Evolutionary conservation across 2,329 filamentous ascomycete species (phyloP), one percentile per base, ranked within the genome.

Genomic region (Aspergillus latus): DNA sequence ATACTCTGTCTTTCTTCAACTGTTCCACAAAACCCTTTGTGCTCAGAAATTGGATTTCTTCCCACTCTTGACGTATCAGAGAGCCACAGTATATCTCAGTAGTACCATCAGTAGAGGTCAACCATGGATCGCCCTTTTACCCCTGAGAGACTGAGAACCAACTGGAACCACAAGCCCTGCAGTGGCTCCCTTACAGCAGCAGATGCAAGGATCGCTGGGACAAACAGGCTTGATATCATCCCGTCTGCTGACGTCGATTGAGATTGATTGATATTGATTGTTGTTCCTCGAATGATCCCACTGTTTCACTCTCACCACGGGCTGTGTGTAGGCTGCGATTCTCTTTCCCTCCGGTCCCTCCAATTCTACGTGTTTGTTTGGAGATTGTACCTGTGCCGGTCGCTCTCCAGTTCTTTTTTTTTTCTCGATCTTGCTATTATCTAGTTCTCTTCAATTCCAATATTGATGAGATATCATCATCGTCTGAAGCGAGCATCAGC

Each of bases 201-300:
- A 21, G n/a, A 10, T 52, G 51, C 42, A 53, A 53, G 51, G 51
- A 53, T 47, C 34, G 28, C 44, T 43, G 37, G 29, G 40, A 48
- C 43, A 53, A 48, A 47, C 51, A 45, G 16, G 36, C 29, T 42
- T 53, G 51, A 53, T 48, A 54, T 49, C 52, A 54, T 44, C 46
- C 30, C 44, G 34, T 52, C 16, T 29, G 30, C 37, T 49, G 34
- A 39, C 47, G 47, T 49, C 34, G 47, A 6, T 39, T 29, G 34
- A 21, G 4, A 21, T n/a, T 39, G 47, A 30, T 51, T 29, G 42
- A 28, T 36, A 40, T 9, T 10, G 32, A 21, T 26, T 21, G 28
- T 28, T n/a, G 29, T 36, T 5, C 9, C 32, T 40, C 32, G 21
- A 9, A 21, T 21, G 21, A 21, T 30, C n/a, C 16, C 2, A 26